Percentiles rank a stretch among this genome's conserved stretches.
phyloP scores from a whole-genome alignment of 2,329 filamentous ascomycete species.

The Ceratocystiopsis brevicomis region DNA sequence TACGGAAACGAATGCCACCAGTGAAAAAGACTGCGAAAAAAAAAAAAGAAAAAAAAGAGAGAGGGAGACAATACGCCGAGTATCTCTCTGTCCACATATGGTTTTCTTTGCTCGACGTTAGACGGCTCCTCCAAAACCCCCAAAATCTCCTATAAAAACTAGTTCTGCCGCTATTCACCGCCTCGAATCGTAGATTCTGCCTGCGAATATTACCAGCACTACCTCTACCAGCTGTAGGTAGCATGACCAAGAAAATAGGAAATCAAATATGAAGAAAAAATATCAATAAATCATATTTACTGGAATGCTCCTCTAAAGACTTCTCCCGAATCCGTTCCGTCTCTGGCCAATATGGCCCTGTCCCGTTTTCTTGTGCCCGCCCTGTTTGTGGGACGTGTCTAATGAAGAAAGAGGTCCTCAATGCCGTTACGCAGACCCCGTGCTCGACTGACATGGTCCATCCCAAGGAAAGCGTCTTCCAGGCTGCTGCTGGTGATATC shows the following conservation, averaged over 20 bases:
- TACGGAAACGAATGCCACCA: too few relatives aligned
- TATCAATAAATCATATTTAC: too few relatives aligned
- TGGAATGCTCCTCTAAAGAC: not conserved
- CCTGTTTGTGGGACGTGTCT: conserved; percentile 4
- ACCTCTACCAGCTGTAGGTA: too few relatives aligned
- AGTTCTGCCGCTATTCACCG: conserved; percentile 23
- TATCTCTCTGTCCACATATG: too few relatives aligned
- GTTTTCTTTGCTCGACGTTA: too few relatives aligned
- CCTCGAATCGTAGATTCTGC: conserved; percentile 6
- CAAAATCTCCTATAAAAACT: conserved; percentile 3
- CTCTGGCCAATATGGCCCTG: too few relatives aligned
- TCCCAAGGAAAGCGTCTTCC: conserved; percentile 43
- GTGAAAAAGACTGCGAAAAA: too few relatives aligned
- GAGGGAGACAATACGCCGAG: too few relatives aligned
- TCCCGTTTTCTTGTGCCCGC: too few relatives aligned
- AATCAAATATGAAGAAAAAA: not conserved
- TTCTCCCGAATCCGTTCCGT: too few relatives aligned
- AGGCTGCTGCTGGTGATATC: conserved; percentile 22
- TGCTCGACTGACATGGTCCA: conserved; percentile 47
- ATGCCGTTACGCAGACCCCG: conserved; percentile 38
- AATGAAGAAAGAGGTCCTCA: conserved; percentile 41
- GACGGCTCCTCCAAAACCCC: not conserved
- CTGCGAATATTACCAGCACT: not conserved
- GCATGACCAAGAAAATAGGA: not conserved
- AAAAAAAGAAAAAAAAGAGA: too few relatives aligned